These are phyloP conservation scores for Cladophialophora immunda DNA, from an alignment of 2,329 filamentous ascomycete species.

Conservation along the genomic window DNA sequence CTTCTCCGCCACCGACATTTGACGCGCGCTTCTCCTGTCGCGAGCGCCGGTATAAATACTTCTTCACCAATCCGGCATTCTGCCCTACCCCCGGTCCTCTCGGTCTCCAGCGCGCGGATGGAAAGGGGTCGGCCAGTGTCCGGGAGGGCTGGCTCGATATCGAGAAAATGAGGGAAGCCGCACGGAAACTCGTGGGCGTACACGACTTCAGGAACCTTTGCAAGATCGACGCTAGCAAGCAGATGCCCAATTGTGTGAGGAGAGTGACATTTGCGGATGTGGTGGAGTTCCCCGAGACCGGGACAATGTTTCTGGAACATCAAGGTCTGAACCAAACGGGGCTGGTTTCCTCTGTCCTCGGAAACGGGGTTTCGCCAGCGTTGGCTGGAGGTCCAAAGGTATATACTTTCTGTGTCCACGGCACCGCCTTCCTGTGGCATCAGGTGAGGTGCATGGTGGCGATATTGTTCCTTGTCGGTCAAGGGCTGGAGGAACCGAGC, in stretches of 20 bases:
- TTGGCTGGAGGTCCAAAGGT: slow-evolving; percentile 65
- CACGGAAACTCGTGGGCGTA: slow-evolving; percentile 78
- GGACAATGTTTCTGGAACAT: slow-evolving; percentile 64
- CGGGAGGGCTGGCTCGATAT: slow-evolving; percentile 86
- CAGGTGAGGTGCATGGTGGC: slow-evolving; percentile 96
- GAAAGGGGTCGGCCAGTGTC: slow-evolving; percentile 41
- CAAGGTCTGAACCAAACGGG: slow-evolving; percentile 42
- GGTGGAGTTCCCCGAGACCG: slow-evolving; percentile 69
- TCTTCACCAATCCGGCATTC: slow-evolving; percentile 95
- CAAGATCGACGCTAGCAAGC: slow-evolving; percentile 89
- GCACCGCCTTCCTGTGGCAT: slow-evolving; percentile 96
- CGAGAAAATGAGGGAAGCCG: slow-evolving; percentile 82
- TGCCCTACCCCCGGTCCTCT: slow-evolving; percentile 68
- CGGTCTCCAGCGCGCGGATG: slow-evolving; percentile 51
- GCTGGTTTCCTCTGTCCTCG: slow-evolving; percentile 18
- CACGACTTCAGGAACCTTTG: slow-evolving; percentile 98
- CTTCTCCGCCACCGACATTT: slow-evolving; percentile 78
- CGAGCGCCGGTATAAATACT: slow-evolving; percentile 92
- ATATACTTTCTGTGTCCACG: slow-evolving; percentile 87
- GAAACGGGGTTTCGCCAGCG: background rate
- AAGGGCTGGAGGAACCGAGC: slow-evolving; percentile 80
- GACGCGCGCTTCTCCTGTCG: slow-evolving; percentile 92
- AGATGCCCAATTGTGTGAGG: slow-evolving; percentile 83
- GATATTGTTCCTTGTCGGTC: slow-evolving; percentile 89
- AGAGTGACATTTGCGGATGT: slow-evolving; percentile 83